phyloP scores from a whole-genome alignment of 805 yeast genomes.

The Teunomyces kruisii region DNA sequence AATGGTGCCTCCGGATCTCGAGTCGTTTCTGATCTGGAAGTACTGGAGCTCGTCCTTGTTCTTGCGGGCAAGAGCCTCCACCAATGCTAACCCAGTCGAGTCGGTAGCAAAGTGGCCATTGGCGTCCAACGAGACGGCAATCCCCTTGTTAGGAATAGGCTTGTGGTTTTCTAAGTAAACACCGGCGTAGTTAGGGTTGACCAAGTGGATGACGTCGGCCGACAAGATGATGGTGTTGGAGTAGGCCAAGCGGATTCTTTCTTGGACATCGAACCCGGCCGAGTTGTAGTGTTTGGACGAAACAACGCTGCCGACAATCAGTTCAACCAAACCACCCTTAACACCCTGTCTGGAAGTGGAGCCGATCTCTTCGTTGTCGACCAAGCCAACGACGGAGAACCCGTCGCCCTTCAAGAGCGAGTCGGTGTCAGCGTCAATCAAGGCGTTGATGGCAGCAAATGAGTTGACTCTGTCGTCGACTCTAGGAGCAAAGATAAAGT shows the following conservation, averaged over 20 bases:
- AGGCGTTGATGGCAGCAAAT: slow-evolving; percentile 63
- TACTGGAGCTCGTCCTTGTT: slow-evolving; percentile 70
- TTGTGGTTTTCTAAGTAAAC: slow-evolving; percentile 76
- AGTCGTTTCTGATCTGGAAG: slow-evolving; percentile 84
- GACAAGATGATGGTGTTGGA: slow-evolving; percentile 80
- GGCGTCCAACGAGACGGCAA: slow-evolving; percentile 70
- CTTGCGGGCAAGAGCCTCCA: slow-evolving; percentile 64
- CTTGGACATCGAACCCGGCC: slow-evolving; percentile 19
- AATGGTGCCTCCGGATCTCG: slow-evolving; percentile 86
- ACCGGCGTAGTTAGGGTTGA: slow-evolving; percentile 72
- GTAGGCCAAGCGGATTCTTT: slow-evolving; percentile 41
- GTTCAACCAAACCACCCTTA: slow-evolving; percentile 70
- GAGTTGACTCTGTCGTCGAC: slow-evolving; percentile 84
- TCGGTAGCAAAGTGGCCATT: slow-evolving; percentile 86
- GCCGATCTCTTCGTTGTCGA: slow-evolving; percentile 84
- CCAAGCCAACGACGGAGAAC: slow-evolving; percentile 62
- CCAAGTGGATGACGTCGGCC: slow-evolving; percentile 81
- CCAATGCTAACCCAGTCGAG: slow-evolving; percentile 65
- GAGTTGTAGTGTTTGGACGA: slow-evolving; percentile 25
- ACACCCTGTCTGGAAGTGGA: slow-evolving; percentile 81
- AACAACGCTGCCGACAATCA: slow-evolving; percentile 58
- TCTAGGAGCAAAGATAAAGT: slow-evolving; percentile 79
- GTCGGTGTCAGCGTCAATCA: slow-evolving; percentile 42
- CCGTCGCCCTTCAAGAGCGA: slow-evolving; percentile 25
- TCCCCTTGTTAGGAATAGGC: slow-evolving; percentile 77